Evolutionary conservation across 2,329 filamentous ascomycete genomes (phyloP).

Genomic region (Pezicula rhizophila): DNA sequence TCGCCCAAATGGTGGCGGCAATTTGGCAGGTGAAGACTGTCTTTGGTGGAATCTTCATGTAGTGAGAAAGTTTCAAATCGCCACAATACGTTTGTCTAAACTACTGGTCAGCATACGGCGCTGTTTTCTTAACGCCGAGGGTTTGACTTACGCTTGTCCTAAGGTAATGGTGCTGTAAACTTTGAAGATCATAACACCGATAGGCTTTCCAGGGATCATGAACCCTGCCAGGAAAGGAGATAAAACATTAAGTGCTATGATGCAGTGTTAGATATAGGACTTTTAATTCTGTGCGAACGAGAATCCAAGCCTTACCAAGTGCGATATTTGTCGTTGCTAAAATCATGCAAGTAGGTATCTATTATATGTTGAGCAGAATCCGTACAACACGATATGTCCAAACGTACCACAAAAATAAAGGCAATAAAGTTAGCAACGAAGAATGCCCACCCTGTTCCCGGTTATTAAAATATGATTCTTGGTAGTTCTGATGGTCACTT

Average conservation of each 20-base stretch:
- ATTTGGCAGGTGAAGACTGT: constrained; percentile 45
- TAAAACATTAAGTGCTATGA: constrained; percentile 61
- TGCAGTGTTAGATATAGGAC: constrained; percentile 19
- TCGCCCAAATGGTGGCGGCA: constrained; percentile 41
- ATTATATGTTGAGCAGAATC: not conserved
- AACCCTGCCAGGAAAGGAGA: constrained; percentile 69
- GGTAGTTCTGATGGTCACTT: not conserved
- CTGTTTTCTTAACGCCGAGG: too few relatives aligned
- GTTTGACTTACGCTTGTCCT: constrained; percentile 45
- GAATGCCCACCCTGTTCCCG: constrained; percentile 24
- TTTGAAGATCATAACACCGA: constrained; percentile 75
- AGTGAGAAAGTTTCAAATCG: constrained; percentile 48
- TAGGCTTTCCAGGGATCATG: constrained; percentile 58
- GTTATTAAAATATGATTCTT: not conserved
- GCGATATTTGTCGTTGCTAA: constrained; percentile 60
- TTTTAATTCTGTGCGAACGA: not conserved
- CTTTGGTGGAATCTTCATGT: constrained; percentile 58
- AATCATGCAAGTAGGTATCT: constrained; percentile 61
- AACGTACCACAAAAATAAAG: constrained; percentile 46
- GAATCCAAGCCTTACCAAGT: constrained; percentile 37
- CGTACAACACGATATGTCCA: too few relatives aligned
- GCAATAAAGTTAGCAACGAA: constrained; percentile 38
- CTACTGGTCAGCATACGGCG: constrained; percentile 44
- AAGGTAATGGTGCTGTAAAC: constrained; percentile 66
- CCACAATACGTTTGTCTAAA: constrained; percentile 37